Base-by-base conservation (phyloP, 2,329 filamentous ascomycete genomes). In the Monilinia laxa region DNA sequence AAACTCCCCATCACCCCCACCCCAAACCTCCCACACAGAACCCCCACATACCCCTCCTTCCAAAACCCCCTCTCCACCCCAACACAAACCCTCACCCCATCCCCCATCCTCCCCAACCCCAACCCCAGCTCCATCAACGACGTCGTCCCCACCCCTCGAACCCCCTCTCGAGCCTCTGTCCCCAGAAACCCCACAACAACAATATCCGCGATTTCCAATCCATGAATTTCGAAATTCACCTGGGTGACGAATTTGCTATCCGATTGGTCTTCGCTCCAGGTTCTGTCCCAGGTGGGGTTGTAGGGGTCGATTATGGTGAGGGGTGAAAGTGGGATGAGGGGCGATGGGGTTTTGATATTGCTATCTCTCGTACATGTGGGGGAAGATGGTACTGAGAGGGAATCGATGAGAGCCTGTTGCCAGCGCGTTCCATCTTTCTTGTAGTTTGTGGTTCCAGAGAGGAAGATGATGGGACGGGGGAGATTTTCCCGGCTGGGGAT, bases 81-180 rank as follows among this genome's bases (percentile, higher is more conserved):
- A 84, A 0, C 93, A 97, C 72, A 92, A 93, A 1, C 81, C 97
- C 16, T 98, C 2, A 96, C 93, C 0, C 80, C 93, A 6, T 85
- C 86, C 67, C 78, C 81, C 3, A 77, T 79, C 1, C 80, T 82
- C 0, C 73, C 73, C 16, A 81, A 81, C 78, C 57, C 70, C 71
- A 57, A 83, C 82, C 0, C 88, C 85, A 14, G 89, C 76, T 1
- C 80, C 78, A 72, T 81, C 84, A 1, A 76, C 77, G 1, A 60
- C 60, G 20, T 72, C 76, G 70, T 81, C 81, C 58, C 78, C 78
- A 87, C 91, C 1, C 77, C 90, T 40, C 81, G 98, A 62, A 88
- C 87, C 31, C 92, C 90, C 73, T 92, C 97, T 75, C 86, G 88
- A 0, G 81, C 96, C 35, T 84, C 84, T 56, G 28, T 4, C 14